phyloP scores from a whole-genome alignment of 2,329 filamentous ascomycete genomes.

The Xylaria sp. region DNA sequence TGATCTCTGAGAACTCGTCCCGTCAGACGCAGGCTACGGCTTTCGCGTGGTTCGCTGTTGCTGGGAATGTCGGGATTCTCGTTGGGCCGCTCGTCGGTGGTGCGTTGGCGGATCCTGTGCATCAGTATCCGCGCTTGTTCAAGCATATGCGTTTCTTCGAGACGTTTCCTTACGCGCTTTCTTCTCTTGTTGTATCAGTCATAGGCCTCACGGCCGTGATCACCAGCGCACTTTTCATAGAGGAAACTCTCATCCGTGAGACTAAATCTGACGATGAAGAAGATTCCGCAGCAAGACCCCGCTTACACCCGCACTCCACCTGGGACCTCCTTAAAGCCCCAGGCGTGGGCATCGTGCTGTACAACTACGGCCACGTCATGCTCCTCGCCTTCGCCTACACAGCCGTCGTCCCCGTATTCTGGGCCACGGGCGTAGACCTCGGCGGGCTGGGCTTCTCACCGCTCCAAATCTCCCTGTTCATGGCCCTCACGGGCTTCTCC shows the following conservation, averaged over 20 bases:
- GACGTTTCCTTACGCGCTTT: constrained; percentile 73
- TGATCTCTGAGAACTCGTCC: constrained; percentile 79
- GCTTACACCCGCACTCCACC: constrained; percentile 54
- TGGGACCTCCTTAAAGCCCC: constrained; percentile 69
- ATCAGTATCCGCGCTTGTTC: constrained; percentile 71
- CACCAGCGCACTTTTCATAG: constrained; percentile 65
- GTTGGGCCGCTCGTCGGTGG: constrained; percentile 78
- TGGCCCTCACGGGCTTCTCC: constrained; percentile 71
- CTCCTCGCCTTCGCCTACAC: constrained; percentile 78
- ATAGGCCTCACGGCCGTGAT: constrained; percentile 66
- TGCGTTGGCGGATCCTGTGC: constrained; percentile 72
- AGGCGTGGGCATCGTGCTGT: constrained; percentile 73
- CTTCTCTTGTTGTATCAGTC: constrained; percentile 67
- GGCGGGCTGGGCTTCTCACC: constrained; percentile 75
- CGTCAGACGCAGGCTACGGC: constrained; percentile 75
- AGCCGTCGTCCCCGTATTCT: constrained; percentile 74
- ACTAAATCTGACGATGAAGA: constrained; percentile 27
- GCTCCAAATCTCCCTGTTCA: constrained; percentile 72
- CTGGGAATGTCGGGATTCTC: constrained; percentile 78
- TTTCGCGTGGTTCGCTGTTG: constrained; percentile 82
- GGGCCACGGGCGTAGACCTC: constrained; percentile 69
- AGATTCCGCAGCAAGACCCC: background rate
- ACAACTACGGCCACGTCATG: constrained; percentile 73
- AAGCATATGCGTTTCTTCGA: constrained; percentile 66
- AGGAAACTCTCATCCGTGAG: constrained; percentile 65